A percentile compares a stretch with the other conserved stretches of the same genome.
These are phyloP conservation scores for Trichoderma polysporum DNA, from an alignment of 2,329 filamentous ascomycete genomes.

Conservation along the genomic window DNA sequence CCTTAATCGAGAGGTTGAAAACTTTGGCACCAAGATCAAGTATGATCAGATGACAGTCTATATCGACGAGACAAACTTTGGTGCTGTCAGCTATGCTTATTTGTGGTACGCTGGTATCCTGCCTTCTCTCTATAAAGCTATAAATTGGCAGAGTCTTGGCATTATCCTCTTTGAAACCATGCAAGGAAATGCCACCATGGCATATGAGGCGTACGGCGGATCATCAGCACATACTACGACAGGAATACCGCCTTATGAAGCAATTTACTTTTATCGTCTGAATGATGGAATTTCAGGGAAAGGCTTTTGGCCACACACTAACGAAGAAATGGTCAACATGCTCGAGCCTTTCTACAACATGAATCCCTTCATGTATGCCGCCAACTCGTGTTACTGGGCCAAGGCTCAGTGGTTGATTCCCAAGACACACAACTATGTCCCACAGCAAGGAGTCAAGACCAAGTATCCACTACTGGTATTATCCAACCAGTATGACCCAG, in stretches of 20 bases:
- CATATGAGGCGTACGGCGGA: slow-evolving; percentile 23
- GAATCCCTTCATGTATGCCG: slow-evolving; percentile 33
- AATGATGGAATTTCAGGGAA: slow-evolving; percentile 31
- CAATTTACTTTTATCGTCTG: slow-evolving; percentile 27
- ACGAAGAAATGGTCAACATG: slow-evolving; percentile 35
- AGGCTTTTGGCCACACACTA: slow-evolving; percentile 35
- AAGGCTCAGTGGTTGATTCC: slow-evolving; percentile 34
- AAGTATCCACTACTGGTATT: slow-evolving; percentile 34
- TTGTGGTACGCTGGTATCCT: slow-evolving; percentile 41
- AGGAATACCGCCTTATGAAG: slow-evolving; percentile 26
- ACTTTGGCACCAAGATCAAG: slow-evolving; percentile 35
- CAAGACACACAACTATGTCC: slow-evolving; percentile 32
- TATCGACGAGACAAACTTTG: slow-evolving; percentile 42
- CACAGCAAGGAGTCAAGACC: slow-evolving; percentile 34
- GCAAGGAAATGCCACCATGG: slow-evolving; percentile 41
- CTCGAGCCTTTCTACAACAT: slow-evolving; percentile 36
- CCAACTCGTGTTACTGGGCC: slow-evolving; percentile 33
- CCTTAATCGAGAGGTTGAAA: slow-evolving; percentile 35
- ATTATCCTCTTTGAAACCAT: slow-evolving; percentile 37
- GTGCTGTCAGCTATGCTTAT: slow-evolving; percentile 38
- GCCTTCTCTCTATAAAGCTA: slow-evolving; percentile 39
- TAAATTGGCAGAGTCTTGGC: slow-evolving; percentile 39
- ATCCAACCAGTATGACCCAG: slow-evolving; percentile 43
- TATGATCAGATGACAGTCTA: slow-evolving; percentile 44
- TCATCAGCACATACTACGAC: background rate